A percentile compares a stretch with the other conserved stretches of the same genome.
These are phyloP conservation scores for Pilasporangium apinafurcum DNA, from an alignment of 352 stramenopile genomes.

Conservation along the genomic window DNA sequence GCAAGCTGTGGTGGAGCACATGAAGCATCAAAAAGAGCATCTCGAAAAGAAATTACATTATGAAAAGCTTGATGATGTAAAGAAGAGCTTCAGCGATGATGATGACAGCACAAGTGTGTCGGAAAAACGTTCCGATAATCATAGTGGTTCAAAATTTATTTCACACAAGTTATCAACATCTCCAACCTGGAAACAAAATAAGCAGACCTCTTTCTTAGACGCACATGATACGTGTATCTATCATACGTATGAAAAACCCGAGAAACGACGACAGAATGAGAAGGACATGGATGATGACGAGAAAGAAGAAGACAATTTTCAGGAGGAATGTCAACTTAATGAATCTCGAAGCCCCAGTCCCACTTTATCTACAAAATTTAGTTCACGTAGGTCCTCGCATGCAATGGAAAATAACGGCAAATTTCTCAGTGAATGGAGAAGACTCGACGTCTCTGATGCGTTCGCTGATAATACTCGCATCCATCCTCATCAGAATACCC, in stretches of 20 bases:
- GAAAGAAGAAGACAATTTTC: background rate
- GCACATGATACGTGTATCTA: conserved; percentile 7
- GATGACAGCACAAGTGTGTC: background rate
- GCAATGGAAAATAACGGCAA: conserved; percentile 3
- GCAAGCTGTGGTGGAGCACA: conserved; percentile 25
- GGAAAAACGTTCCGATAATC: background rate
- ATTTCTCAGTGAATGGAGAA: conserved; percentile 7
- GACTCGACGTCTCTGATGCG: conserved; percentile 2
- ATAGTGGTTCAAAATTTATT: background rate
- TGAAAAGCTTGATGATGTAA: conserved; percentile 33
- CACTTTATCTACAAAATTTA: no score
- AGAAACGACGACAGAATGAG: background rate
- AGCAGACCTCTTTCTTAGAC: no score
- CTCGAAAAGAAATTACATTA: conserved; percentile 29
- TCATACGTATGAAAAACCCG: conserved; percentile 3
- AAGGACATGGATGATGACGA: background rate
- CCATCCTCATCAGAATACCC: background rate
- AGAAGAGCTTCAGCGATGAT: conserved; percentile 24
- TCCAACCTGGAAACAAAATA: background rate
- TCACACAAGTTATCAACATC: background rate
- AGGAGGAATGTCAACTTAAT: no score
- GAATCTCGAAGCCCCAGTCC: no score
- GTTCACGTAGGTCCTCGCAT: no score
- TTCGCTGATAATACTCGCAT: conserved; percentile 2
- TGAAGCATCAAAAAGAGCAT: conserved; percentile 30